Conservation (phyloP, 306 rosid genomes). For the Phaseolus lunatus region DNA sequence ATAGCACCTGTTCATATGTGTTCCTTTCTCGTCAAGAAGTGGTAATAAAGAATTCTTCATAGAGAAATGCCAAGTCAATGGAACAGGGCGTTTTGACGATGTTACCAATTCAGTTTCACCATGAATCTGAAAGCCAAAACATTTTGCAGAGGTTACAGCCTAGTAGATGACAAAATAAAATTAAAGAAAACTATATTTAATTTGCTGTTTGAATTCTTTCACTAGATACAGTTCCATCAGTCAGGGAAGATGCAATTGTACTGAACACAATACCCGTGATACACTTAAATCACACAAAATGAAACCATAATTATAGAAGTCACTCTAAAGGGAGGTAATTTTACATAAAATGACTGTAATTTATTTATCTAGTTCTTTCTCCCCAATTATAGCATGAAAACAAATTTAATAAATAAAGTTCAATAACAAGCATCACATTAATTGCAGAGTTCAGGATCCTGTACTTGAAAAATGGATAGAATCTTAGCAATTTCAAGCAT, state of each 20-base stretch:
- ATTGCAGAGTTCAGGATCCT: slow-evolving; percentile 9
- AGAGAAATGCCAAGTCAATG: slow-evolving; percentile 95
- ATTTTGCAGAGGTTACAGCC: slow-evolving; percentile 20
- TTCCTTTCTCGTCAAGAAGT: slow-evolving; percentile 86
- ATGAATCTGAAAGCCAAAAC: slow-evolving; percentile 72
- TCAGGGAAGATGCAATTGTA: slow-evolving; percentile 35
- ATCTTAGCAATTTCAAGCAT: slow-evolving; percentile 31
- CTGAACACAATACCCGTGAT: slow-evolving; percentile 17
- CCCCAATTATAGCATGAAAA: neutral
- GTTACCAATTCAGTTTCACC: slow-evolving; percentile 94
- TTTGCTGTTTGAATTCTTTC: slow-evolving; percentile 14
- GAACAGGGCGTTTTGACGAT: slow-evolving; percentile 92
- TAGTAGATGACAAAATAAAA: slow-evolving; percentile 33
- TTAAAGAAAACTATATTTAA: slow-evolving; percentile 1
- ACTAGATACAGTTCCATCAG: slow-evolving; percentile 11
- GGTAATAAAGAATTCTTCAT: slow-evolving; percentile 73
- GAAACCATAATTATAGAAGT: slow-evolving; percentile 25
- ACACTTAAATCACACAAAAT: slow-evolving; percentile 23
- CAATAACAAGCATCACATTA: slow-evolving; percentile 13
- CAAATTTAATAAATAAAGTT: neutral
- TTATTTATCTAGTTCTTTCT: slow-evolving; percentile 34
- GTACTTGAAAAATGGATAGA: slow-evolving; percentile 26
- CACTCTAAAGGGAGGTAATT: slow-evolving; percentile 20
- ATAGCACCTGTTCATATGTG: slow-evolving; percentile 79
- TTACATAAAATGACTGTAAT: slow-evolving; percentile 32